Evolutionary conservation across 352 stramenopile genomes (phyloP).

Genomic region (Lagenidium giganteum): DNA sequence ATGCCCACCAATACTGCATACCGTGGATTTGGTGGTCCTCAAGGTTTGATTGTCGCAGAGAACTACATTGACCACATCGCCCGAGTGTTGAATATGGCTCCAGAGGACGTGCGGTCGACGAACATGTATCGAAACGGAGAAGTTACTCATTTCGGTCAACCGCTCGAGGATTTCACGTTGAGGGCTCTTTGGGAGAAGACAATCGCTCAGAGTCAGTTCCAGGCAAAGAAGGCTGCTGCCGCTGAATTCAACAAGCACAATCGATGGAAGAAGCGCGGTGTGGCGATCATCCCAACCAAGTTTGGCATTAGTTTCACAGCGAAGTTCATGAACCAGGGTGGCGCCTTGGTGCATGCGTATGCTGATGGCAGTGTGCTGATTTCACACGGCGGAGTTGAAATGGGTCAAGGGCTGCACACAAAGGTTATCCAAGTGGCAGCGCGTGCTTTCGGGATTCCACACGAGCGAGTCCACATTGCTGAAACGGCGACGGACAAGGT

Average conservation of each 20-base stretch:
- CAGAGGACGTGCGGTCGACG: slow-evolving; percentile 61
- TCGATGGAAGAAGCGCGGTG: slow-evolving; percentile 89
- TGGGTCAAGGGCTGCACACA: slow-evolving; percentile 96
- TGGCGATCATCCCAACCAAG: slow-evolving; percentile 81
- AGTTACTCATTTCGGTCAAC: slow-evolving; percentile 91
- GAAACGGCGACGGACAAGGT: slow-evolving; percentile 95
- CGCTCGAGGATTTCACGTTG: slow-evolving; percentile 90
- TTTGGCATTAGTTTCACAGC: slow-evolving; percentile 97
- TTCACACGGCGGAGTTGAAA: slow-evolving; percentile 96
- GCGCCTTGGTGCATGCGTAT: slow-evolving; percentile 94
- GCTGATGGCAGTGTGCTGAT: slow-evolving; percentile 94
- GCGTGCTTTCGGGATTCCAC: slow-evolving; percentile 88
- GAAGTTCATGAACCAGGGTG: slow-evolving; percentile 98
- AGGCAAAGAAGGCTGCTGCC: slow-evolving; percentile 54
- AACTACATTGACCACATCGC: slow-evolving; percentile 97
- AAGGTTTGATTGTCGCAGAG: slow-evolving; percentile 89
- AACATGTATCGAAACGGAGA: slow-evolving; percentile 93
- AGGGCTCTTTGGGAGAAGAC: slow-evolving; percentile 78
- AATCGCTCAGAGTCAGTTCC: slow-evolving; percentile 66
- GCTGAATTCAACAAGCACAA: slow-evolving; percentile 89
- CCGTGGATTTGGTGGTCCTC: slow-evolving; percentile 93
- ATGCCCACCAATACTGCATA: slow-evolving; percentile 95
- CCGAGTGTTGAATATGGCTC: slow-evolving; percentile 56
- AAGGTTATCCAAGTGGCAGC: slow-evolving; percentile 91
- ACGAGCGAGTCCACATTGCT: slow-evolving; percentile 92